Base-by-base conservation (phyloP, 192 early-diverging fungal genomes). In the Rhizophagus sp. region DNA sequence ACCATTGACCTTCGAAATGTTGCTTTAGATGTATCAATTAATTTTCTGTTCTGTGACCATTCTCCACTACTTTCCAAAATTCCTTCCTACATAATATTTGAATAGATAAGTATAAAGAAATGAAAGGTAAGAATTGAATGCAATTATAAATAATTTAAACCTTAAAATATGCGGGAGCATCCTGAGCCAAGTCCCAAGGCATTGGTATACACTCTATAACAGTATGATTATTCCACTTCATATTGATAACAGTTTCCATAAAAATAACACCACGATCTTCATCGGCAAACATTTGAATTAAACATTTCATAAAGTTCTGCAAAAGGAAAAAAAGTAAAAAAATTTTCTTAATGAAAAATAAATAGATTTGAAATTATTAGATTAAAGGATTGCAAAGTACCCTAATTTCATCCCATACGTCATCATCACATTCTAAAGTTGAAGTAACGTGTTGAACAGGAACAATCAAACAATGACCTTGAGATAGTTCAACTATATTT, bases 171-270 rank as follows among this genome's bases (percentile, higher is more conserved):
- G 90, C 96, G 0, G 95, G 93, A 0, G 92, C 92, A 49, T 95
- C 94, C 44, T 91, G 91, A 44, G 88, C 89, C 8, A 88, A 81
- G 10, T 93, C 91, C 84, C 88, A 84, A 1, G 97, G 96, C 57
- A 99, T 82, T 27, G 98, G 97, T 52, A 98, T 93, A 82, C 94
- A 97, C 80, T 98, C 98, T 57, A 99, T 95, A 10, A 91, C 87
- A 36, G 93, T 93, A 77, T 99, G 98, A 61, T 89, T 90, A 17
- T 95, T 90, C 72, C 90, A 89, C 52, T 87, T 88, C 30, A 93
- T 84, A 50, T 93, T 91, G n/a, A 92, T 88, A 1, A 97, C 95
- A 5, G 95, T 94, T 77, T 99, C 98, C 79, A 95, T 89, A 87
- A 99, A 99, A 7, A 98, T 82, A 1, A 94, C 91, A 19, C 90